These are phyloP conservation scores for Penicillium psychrofluorescens DNA, from an alignment of 495 filamentous ascomycete genomes.

Conservation along the genomic window DNA sequence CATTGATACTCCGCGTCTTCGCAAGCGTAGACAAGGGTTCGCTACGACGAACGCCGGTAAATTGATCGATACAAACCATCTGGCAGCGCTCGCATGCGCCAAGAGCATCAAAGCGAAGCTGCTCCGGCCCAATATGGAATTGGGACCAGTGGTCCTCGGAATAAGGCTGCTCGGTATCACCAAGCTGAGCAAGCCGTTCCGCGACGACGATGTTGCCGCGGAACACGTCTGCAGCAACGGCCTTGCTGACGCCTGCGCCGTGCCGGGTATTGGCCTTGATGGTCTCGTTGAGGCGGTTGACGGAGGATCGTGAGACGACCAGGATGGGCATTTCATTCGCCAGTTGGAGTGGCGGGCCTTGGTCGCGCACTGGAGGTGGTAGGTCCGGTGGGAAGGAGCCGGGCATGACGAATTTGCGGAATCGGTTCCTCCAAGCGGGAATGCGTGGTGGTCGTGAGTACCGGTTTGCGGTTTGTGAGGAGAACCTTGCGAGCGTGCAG, in stretches of 20 bases:
- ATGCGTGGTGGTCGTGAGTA: slow-evolving; percentile 45
- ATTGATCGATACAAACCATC: slow-evolving; percentile 91
- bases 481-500: slow-evolving; percentile 75
- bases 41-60: slow-evolving; percentile 65
- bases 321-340: slow-evolving; percentile 93
- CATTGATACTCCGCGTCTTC: slow-evolving; percentile 74
- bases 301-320: slow-evolving; percentile 69
- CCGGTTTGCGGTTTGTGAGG: slow-evolving; percentile 51
- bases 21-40: slow-evolving; percentile 85
- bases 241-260: slow-evolving; percentile 23
- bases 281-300: slow-evolving; percentile 65
- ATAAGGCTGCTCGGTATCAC: slow-evolving; percentile 46
- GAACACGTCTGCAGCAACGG: slow-evolving; percentile 66
- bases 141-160: slow-evolving; percentile 43
- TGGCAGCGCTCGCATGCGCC: slow-evolving; percentile 84
- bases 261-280: slow-evolving; percentile 48
- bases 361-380: slow-evolving; percentile 34
- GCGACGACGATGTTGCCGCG: slow-evolving; percentile 79
- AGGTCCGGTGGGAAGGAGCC: slow-evolving; percentile 49
- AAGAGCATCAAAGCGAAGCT: slow-evolving; percentile 56
- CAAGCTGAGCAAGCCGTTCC: slow-evolving; percentile 30
- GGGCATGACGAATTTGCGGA: slow-evolving; percentile 41
- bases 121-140: slow-evolving; percentile 26
- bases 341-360: slow-evolving; percentile 57
- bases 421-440: slow-evolving; percentile 12